Evolutionary conservation across 75 land plant genomes (phyloP).

Genomic region (Sequoiadendron giganteum): DNA sequence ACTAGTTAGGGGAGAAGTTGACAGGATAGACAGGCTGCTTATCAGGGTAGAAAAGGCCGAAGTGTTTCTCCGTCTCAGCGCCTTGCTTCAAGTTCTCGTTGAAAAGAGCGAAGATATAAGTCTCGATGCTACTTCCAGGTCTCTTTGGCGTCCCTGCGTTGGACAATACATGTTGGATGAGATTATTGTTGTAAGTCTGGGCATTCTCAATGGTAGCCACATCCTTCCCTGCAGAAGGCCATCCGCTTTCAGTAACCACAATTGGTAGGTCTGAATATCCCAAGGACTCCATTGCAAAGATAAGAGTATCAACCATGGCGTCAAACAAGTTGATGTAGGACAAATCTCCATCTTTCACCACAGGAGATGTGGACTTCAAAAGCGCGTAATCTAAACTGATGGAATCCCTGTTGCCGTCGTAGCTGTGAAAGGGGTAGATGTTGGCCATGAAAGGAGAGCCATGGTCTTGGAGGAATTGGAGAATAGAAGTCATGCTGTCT

Average conservation of each 20-base stretch:
- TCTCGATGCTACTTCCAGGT: conserved; percentile 28
- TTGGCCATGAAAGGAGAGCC: conserved; percentile 42
- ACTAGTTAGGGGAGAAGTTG: too few species aligned
- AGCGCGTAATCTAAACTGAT: conserved; percentile 24
- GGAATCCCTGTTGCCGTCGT: conserved; percentile 4
- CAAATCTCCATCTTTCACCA: conserved; percentile 12
- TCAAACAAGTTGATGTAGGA: conserved; percentile 37
- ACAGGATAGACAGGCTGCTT: conserved; percentile 21
- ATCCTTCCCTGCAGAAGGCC: conserved; percentile 38
- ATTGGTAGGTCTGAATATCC: conserved; percentile 16
- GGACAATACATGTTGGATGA: conserved; percentile 22
- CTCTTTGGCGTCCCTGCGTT: conserved; percentile 39
- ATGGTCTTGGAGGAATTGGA: conserved; percentile 15
- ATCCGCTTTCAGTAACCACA: conserved; percentile 49
- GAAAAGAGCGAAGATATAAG: conserved; percentile 56
- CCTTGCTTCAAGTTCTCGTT: conserved; percentile 50
- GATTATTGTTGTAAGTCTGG: conserved; percentile 31
- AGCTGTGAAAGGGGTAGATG: conserved; percentile 42
- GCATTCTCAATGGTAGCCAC: conserved; percentile 36
- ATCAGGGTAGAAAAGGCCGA: conserved; percentile 33
- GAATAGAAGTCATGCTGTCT: conserved; percentile 11
- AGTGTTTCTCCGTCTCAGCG: conserved; percentile 17
- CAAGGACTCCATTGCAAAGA: conserved; percentile 31
- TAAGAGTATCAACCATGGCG: conserved; percentile 42
- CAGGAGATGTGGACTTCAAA: conserved; percentile 10